phyloP scores from a whole-genome alignment of 345 rosid genomes.

The Lagerstroemia speciosa region DNA sequence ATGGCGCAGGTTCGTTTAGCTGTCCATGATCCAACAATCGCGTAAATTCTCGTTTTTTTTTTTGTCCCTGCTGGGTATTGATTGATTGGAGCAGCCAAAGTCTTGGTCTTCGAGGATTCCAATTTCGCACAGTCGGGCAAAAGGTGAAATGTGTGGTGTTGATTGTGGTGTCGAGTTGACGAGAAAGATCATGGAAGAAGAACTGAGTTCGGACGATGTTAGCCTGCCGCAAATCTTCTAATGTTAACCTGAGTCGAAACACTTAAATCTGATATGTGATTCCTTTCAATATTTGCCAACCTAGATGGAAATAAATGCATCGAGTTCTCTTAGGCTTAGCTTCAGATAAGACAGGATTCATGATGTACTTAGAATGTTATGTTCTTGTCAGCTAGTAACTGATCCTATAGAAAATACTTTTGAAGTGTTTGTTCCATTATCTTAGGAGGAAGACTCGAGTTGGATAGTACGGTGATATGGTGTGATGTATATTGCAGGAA shows the following conservation, averaged over 20 bases:
- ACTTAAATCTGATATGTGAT: background rate
- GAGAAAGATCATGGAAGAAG: too few relatives aligned
- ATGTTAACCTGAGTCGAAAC: background rate
- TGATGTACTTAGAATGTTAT: background rate
- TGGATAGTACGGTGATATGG: background rate
- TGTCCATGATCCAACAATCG: background rate
- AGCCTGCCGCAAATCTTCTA: background rate
- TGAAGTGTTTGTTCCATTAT: background rate
- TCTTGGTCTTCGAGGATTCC: background rate
- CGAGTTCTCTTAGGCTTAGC: background rate
- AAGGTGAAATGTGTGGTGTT: background rate
- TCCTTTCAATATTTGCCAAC: too few relatives aligned
- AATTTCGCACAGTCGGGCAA: background rate
- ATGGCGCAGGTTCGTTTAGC: conserved; percentile 67
- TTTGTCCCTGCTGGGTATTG: background rate
- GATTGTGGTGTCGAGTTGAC: too few relatives aligned
- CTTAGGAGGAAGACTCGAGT: background rate
- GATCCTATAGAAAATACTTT: background rate
- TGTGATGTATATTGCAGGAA: conserved; percentile 31
- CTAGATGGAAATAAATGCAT: background rate
- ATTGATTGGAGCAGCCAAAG: background rate
- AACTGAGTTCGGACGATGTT: background rate
- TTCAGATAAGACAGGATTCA: background rate
- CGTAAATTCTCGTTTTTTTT: too few relatives aligned
- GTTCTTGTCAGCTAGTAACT: background rate